Evolutionary conservation across 768 basidiomycete genomes (phyloP).

Genomic region (Amanita fuliginea): DNA sequence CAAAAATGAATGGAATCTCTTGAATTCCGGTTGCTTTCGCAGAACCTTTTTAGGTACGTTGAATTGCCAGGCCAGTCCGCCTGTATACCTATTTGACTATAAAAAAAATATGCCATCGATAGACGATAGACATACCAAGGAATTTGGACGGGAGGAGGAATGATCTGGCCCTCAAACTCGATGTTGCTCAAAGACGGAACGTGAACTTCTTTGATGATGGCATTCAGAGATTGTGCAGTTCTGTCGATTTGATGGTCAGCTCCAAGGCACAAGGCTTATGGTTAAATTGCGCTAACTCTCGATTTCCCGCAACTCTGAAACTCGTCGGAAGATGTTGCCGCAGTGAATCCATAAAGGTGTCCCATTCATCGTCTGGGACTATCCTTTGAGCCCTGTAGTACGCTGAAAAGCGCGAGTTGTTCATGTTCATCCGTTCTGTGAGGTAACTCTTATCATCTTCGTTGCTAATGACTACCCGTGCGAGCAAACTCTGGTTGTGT

Average conservation of each 20-base stretch:
- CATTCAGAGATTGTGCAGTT: slow-evolving; percentile 64
- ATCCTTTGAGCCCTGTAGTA: slow-evolving; percentile 75
- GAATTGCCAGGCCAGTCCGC: slow-evolving; percentile 93
- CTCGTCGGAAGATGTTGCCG: slow-evolving; percentile 80
- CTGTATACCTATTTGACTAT: slow-evolving; percentile 66
- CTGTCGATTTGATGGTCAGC: slow-evolving; percentile 21
- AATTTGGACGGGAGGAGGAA: slow-evolving; percentile 75
- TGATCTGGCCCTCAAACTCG: slow-evolving; percentile 60
- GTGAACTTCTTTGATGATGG: slow-evolving; percentile 65
- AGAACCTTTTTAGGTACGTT: slow-evolving; percentile 84
- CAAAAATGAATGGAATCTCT: slow-evolving; percentile 90
- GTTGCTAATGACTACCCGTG: background rate
- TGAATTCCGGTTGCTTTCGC: slow-evolving; percentile 82
- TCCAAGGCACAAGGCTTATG: background rate
- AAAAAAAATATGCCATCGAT: background rate
- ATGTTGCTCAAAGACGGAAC: slow-evolving; percentile 67
- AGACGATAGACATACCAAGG: slow-evolving; percentile 50
- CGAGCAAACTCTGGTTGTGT: background rate
- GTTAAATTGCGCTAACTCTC: slow-evolving; percentile 43
- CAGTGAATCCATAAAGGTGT: slow-evolving; percentile 51
- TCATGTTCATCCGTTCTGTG: slow-evolving; percentile 26
- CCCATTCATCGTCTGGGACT: slow-evolving; percentile 73
- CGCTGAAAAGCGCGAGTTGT: slow-evolving; percentile 52
- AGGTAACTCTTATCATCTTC: background rate
- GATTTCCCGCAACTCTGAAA: slow-evolving; percentile 83